phyloP scores from a whole-genome alignment of 352 stramenopile genomes.

The Globisporangium alternatum region DNA sequence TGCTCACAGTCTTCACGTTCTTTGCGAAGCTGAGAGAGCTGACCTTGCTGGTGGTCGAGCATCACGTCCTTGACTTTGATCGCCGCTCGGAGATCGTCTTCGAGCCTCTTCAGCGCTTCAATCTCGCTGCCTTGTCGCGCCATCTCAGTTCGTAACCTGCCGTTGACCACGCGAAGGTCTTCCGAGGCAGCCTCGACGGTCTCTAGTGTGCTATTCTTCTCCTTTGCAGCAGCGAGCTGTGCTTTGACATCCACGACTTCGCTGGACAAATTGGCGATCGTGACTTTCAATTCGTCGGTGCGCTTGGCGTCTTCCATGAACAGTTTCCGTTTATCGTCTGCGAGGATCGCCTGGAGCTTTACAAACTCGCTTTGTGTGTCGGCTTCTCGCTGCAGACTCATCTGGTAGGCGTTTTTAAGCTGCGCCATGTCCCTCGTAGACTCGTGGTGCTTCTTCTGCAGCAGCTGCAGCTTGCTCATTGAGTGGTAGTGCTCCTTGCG shows the following conservation, averaged over 20 bases:
- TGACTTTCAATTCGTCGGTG: conserved; percentile 40
- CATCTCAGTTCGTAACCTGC: conserved; percentile 26
- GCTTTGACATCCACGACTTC: conserved; percentile 30
- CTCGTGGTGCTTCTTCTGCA: conserved; percentile 51
- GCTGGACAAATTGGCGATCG: conserved; percentile 24
- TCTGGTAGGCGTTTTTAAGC: conserved; percentile 46
- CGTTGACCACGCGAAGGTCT: conserved; percentile 18
- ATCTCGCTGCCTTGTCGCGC: conserved; percentile 20
- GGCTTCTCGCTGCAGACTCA: conserved; percentile 47
- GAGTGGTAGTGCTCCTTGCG: conserved; percentile 52
- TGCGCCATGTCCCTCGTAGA: conserved; percentile 28
- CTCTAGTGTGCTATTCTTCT: conserved; percentile 20
- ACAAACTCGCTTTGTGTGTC: conserved; percentile 36
- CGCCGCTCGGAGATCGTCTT: conserved; percentile 50
- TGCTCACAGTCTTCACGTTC: conserved; percentile 29
- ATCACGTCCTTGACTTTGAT: conserved; percentile 76
- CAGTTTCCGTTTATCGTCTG: conserved; percentile 49
- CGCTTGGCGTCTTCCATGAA: conserved; percentile 42
- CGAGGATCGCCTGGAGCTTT: conserved; percentile 42
- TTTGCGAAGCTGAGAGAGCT: conserved; percentile 40
- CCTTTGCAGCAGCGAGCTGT: conserved; percentile 24
- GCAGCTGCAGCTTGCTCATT: conserved; percentile 36
- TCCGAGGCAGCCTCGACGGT: conserved; percentile 26
- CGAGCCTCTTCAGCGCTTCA: conserved; percentile 33
- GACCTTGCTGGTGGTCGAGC: conserved; percentile 58